Evolutionary conservation across 2,329 filamentous ascomycete genomes (phyloP).

Genomic region (Colletotrichum eremochloae): DNA sequence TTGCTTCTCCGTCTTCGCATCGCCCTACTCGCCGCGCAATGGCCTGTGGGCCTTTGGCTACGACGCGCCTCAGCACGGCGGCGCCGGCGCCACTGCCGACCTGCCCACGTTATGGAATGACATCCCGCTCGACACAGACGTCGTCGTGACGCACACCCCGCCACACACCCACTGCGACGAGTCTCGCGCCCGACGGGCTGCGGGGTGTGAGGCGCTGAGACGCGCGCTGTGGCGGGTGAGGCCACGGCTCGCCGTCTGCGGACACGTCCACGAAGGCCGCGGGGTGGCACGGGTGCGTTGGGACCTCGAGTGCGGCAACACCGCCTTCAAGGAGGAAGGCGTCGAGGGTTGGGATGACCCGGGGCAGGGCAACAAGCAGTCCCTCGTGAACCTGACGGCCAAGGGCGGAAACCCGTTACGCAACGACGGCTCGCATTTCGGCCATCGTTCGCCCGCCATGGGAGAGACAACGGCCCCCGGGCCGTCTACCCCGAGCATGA

Average conservation of each 20-base stretch:
- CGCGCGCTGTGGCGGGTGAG: slow-evolving; percentile 70
- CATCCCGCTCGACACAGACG: slow-evolving; percentile 72
- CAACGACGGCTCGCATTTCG: slow-evolving; percentile 58
- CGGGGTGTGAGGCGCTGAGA: slow-evolving; percentile 73
- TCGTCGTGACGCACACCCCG: slow-evolving; percentile 80
- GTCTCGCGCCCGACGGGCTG: slow-evolving; percentile 51
- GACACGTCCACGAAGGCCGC: slow-evolving; percentile 78
- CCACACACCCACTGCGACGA: slow-evolving; percentile 71
- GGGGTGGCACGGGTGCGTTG: slow-evolving; percentile 74
- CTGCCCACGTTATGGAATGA: slow-evolving; percentile 67
- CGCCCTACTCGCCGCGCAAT: slow-evolving; percentile 72
- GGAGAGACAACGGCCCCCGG: no score
- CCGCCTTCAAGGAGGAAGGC: slow-evolving; percentile 59
- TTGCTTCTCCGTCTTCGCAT: slow-evolving; percentile 77
- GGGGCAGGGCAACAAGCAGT: slow-evolving; percentile 69
- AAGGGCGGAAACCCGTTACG: slow-evolving; percentile 57
- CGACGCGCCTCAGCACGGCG: slow-evolving; percentile 47
- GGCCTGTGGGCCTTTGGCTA: slow-evolving; percentile 79
- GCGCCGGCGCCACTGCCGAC: slow-evolving; percentile 42
- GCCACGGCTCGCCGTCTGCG: slow-evolving; percentile 76
- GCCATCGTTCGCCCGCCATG: no score
- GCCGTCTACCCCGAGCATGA: no score
- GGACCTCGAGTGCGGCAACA: slow-evolving; percentile 59
- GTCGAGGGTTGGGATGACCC: slow-evolving; percentile 71
- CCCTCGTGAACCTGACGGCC: slow-evolving; percentile 71